These are phyloP conservation scores for Singerocomus inundabilis DNA, from an alignment of 1,284 basidiomycete genomes.

Conservation along the genomic window DNA sequence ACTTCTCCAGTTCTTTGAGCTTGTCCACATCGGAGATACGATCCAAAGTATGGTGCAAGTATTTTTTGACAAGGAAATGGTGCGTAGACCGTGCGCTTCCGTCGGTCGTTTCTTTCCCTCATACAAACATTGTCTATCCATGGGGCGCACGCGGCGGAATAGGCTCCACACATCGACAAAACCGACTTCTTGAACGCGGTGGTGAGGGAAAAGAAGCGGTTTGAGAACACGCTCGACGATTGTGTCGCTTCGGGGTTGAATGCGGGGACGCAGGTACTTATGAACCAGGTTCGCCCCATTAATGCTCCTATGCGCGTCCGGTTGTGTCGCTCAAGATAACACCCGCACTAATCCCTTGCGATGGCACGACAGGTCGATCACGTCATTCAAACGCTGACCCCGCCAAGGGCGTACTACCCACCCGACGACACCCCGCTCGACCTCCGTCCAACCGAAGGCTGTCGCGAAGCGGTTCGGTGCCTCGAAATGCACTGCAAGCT, in stretches of 20 bases:
- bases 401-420: slow-evolving; percentile 88
- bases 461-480: slow-evolving; percentile 82
- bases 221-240: slow-evolving; percentile 90
- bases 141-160: neutral
- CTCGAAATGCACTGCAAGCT: slow-evolving; percentile 88
- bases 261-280: slow-evolving; percentile 91
- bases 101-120: neutral
- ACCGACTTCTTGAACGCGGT: slow-evolving; percentile 94
- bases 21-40: slow-evolving; percentile 96
- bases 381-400: slow-evolving; percentile 81
- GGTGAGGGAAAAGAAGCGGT: slow-evolving; percentile 94
- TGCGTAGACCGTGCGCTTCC: slow-evolving; percentile 29
- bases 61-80: slow-evolving; percentile 95
- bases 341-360: too few relatives aligned
- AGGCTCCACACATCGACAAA: slow-evolving; percentile 85
- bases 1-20: slow-evolving; percentile 94
- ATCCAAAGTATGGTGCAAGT: slow-evolving; percentile 98
- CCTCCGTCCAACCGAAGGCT: slow-evolving; percentile 83
- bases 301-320: too few relatives aligned
- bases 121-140: neutral
- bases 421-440: slow-evolving; percentile 74
- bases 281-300: slow-evolving; percentile 79
- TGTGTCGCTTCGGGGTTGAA: slow-evolving; percentile 91
- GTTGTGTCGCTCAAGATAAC: too few relatives aligned
- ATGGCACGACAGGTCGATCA: slow-evolving; percentile 74